Base-by-base conservation (phyloP, 2,329 filamentous ascomycete genomes). In the Xylaria sp. region DNA sequence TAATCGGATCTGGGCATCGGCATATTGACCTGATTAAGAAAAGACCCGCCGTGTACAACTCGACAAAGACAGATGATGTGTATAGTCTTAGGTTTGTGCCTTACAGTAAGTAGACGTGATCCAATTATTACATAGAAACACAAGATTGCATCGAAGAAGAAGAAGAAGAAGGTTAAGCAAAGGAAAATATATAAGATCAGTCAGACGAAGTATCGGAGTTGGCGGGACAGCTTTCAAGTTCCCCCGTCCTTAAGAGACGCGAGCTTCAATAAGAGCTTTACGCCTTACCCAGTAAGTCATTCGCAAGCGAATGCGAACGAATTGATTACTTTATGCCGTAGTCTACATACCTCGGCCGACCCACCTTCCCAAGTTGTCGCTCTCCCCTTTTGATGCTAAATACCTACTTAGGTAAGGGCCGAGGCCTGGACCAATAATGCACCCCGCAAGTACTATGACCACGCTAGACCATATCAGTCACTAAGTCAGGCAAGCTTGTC, bases 1-100 rank as follows among this genome's bases (percentile, higher is more conserved):
- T 94, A 97, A 69, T 92, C 86, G 61, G 89, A 90, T 74, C 89
- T 90, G 7, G 91, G 87, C 59, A 93, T 80, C 38, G 91, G 81
- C 92, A 94, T 94, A 53, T 70, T 83, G 68, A n/a, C 46, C 60
- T 44, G 62, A 17, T n/a, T 13, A 17, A 40, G 31, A 20, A 17
- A 23, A 9, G 61, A 58, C 42, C 48, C 40, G 54, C 40, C 28
- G 36, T 59, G 67, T 70, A 44, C 48, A 46, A 61, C 67, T 31
- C 26, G 51, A 33, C 36, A 48, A 40, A 65, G 59, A 59, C 63
- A 63, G 63, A 42, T 54, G 26, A 42, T 51, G 54, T 38, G 53
- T 33, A 33, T 40, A 13, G 61, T 57, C 46, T 59, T 26, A 66
- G 40, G 59, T 38, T 23, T 23, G 23, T 23, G 23, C 23, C 2